Evolutionary conservation across 192 early-diverging fungal species (phyloP).

Genomic region (Chytriomyces sp.): DNA sequence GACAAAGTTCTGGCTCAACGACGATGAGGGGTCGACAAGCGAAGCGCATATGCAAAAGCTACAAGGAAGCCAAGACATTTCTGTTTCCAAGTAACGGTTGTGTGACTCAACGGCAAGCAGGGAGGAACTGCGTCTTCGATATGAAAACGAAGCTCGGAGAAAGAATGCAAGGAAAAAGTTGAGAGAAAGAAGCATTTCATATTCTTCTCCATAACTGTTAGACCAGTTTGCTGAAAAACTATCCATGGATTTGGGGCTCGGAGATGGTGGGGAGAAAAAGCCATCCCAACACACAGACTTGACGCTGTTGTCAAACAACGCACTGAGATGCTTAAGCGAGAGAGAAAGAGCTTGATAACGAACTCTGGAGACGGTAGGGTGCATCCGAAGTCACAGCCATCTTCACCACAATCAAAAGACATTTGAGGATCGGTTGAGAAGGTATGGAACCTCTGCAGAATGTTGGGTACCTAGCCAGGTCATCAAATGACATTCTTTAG

Average conservation of each 20-base stretch:
- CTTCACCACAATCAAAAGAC: slow-evolving; percentile 11
- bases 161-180: slow-evolving; percentile 5
- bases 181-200: too few relatives aligned
- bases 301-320: slow-evolving; percentile 1
- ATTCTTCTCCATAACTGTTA: background rate
- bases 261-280: background rate
- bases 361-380: slow-evolving; percentile 8
- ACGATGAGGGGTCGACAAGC: background rate
- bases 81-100: background rate
- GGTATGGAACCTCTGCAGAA: background rate
- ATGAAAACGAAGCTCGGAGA: background rate
- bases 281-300: slow-evolving; percentile 10
- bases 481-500: too few relatives aligned
- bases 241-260: slow-evolving; percentile 19
- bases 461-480: background rate
- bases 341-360: background rate
- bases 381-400: background rate
- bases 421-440: slow-evolving; percentile 14
- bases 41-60: background rate
- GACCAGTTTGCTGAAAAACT: background rate
- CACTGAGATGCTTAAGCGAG: background rate
- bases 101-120: background rate
- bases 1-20: background rate
- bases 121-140: background rate
- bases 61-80: slow-evolving; percentile 4